Conservation (phyloP, 192 early-diverging fungal genomes). For the Phlyctochytrium arcticum region DNA sequence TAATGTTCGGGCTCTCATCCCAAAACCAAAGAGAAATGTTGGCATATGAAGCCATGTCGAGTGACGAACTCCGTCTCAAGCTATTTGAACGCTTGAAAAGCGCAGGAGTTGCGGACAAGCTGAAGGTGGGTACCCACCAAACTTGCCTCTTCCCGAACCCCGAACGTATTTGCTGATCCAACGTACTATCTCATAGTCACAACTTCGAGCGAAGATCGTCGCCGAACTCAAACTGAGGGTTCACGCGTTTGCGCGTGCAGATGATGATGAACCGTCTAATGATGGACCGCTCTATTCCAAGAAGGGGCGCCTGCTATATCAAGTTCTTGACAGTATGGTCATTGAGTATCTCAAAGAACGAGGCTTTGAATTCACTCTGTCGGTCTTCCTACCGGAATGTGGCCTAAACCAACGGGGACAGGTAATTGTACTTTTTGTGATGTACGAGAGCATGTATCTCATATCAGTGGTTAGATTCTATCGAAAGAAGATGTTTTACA, state of each 20-base stretch:
- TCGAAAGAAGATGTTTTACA: conserved; percentile 34
- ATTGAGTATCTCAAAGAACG: conserved; percentile 37
- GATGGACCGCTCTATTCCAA: background rate
- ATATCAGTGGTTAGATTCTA: conserved; percentile 9
- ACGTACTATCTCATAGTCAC: conserved; percentile 29
- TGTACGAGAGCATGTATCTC: background rate
- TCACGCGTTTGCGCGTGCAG: background rate
- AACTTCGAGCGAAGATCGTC: conserved; percentile 41
- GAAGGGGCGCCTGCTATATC: conserved; percentile 16
- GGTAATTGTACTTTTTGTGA: conserved; percentile 1
- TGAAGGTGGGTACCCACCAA: conserved; percentile 28
- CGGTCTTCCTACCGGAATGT: conserved; percentile 51
- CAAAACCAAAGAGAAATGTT: no score
- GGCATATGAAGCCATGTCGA: conserved; percentile 2
- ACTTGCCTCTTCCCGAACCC: background rate
- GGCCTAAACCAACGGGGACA: conserved; percentile 26
- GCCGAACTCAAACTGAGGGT: conserved; percentile 31
- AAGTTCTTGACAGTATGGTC: conserved; percentile 44
- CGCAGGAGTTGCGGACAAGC: conserved; percentile 38
- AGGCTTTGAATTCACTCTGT: conserved; percentile 47
- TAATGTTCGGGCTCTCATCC: no score
- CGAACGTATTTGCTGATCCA: background rate
- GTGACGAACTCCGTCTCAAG: conserved; percentile 29
- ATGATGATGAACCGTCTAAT: background rate
- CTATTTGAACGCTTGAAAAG: conserved; percentile 33